Percentiles rank a stretch among this genome's conserved stretches.
Evolutionary conservation across 1,284 basidiomycete genomes (phyloP).

Genomic region (Golubevia pallescens): DNA sequence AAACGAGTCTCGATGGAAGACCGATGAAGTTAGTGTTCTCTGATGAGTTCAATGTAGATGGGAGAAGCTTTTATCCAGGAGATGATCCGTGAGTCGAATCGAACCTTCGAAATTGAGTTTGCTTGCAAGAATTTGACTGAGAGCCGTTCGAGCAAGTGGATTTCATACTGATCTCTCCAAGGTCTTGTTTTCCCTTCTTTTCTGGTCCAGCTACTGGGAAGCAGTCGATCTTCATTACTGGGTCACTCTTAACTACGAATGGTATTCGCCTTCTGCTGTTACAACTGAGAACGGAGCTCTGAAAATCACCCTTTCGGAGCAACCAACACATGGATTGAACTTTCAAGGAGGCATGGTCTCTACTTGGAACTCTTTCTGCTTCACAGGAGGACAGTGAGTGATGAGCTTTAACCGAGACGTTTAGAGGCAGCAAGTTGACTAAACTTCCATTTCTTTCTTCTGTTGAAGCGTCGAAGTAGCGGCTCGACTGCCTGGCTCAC

Average conservation of each 20-base stretch:
- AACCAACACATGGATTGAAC: slow-evolving; percentile 73
- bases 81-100: slow-evolving; percentile 62
- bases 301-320: slow-evolving; percentile 71
- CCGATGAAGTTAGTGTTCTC: slow-evolving; percentile 54
- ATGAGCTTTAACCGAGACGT: slow-evolving; percentile 6
- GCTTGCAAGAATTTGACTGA: no score
- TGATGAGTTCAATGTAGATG: slow-evolving; percentile 59
- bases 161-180: background rate
- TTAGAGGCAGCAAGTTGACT: background rate
- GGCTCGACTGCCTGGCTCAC: slow-evolving; percentile 81
- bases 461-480: slow-evolving; percentile 68
- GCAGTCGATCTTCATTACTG: slow-evolving; percentile 80
- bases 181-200: background rate
- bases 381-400: slow-evolving; percentile 72
- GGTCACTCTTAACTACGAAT: slow-evolving; percentile 63
- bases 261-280: slow-evolving; percentile 79
- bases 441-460: slow-evolving; percentile 66
- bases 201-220: slow-evolving; percentile 71
- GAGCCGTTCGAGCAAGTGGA: no score
- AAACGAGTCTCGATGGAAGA: slow-evolving; percentile 29
- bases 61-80: slow-evolving; percentile 58
- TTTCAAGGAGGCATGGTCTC: slow-evolving; percentile 74
- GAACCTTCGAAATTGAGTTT: no score
- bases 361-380: slow-evolving; percentile 92
- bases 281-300: slow-evolving; percentile 80